These are phyloP conservation scores for Lophiostoma macrostomum DNA, from an alignment of 495 filamentous ascomycete species.

Conservation along the genomic window DNA sequence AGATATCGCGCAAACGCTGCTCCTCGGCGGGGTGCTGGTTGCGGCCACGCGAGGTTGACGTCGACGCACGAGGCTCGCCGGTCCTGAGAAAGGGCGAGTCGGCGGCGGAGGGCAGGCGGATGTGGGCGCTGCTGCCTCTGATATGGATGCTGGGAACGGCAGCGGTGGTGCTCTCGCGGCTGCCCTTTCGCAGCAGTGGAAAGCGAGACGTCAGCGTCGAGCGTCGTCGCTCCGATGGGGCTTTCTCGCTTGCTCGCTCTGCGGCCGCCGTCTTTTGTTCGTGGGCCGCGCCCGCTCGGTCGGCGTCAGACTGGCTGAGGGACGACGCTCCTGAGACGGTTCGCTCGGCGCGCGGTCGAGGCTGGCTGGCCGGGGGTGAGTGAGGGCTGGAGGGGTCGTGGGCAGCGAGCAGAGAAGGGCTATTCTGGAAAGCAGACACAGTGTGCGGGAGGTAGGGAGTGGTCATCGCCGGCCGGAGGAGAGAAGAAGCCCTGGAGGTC, in stretches of 20 bases:
- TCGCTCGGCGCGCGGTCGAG: background rate
- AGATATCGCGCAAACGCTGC: conserved; percentile 3
- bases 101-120: background rate
- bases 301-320: background rate
- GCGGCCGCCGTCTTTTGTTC: background rate
- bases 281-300: background rate
- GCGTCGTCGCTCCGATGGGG: conserved; percentile 4
- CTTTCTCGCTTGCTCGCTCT: background rate
- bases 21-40: conserved; percentile 10
- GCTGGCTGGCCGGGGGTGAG: background rate
- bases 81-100: conserved; percentile 23
- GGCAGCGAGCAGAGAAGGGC: background rate
- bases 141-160: conserved; percentile 3
- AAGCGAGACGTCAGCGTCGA: conserved; percentile 25
- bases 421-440: background rate
- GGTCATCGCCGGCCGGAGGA: conserved; percentile 19
- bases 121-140: conserved; percentile 19
- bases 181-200: conserved; percentile 25
- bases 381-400: background rate
- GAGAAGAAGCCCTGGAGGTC: conserved; percentile 18
- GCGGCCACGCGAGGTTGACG: conserved; percentile 15
- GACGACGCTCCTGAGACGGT: too few species aligned
- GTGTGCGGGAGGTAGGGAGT: conserved; percentile 25
- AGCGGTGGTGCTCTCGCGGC: conserved; percentile 11
- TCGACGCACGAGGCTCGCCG: conserved; percentile 15